A percentile compares a stretch with the other conserved stretches of the same genome.
Evolutionary conservation across 2,329 filamentous ascomycete genomes (phyloP).

Genomic region (Colletotrichum spinosum): DNA sequence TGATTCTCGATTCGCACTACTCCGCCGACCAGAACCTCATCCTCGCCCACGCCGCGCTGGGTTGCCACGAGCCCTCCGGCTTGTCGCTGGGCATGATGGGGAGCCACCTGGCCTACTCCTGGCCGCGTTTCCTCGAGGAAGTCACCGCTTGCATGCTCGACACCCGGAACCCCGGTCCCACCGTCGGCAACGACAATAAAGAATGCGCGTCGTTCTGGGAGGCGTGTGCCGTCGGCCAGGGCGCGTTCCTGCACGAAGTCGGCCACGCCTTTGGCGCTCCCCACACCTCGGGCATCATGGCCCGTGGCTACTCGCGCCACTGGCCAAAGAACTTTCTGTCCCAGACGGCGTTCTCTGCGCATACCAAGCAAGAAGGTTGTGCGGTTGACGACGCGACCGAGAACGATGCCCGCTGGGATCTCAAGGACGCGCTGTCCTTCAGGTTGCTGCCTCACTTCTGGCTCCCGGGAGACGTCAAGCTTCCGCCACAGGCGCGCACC

Average conservation of each 20-base stretch:
- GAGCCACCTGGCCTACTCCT: conserved; percentile 77
- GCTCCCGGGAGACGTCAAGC: conserved; percentile 67
- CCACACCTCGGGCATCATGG: conserved; percentile 73
- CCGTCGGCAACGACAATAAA: conserved; percentile 54
- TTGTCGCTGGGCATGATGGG: conserved; percentile 78
- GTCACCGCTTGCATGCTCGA: conserved; percentile 63
- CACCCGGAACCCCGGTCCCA: conserved; percentile 47
- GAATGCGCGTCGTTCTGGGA: conserved; percentile 57
- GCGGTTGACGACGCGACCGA: conserved; percentile 44
- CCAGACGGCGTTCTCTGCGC: conserved; percentile 47
- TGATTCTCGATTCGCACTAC: conserved; percentile 78
- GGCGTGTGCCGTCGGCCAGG: conserved; percentile 67
- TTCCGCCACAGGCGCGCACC: conserved; percentile 37
- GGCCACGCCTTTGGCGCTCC: conserved; percentile 78
- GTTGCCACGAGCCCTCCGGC: conserved; percentile 61
- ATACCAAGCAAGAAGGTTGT: conserved; percentile 25
- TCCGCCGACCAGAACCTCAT: conserved; percentile 69
- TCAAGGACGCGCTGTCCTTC: conserved; percentile 75
- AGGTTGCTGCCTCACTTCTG: conserved; percentile 76
- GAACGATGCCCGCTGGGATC: conserved; percentile 76
- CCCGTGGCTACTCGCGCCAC: too few relatives aligned
- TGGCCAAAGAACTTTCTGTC: conserved; percentile 47
- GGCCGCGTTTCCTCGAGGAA: conserved; percentile 77
- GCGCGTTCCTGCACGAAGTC: conserved; percentile 78
- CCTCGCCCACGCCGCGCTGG: conserved; percentile 74